Evolutionary conservation across 2,329 filamentous ascomycete genomes (phyloP).

Genomic region (Plectosphaerella cucumerina): DNA sequence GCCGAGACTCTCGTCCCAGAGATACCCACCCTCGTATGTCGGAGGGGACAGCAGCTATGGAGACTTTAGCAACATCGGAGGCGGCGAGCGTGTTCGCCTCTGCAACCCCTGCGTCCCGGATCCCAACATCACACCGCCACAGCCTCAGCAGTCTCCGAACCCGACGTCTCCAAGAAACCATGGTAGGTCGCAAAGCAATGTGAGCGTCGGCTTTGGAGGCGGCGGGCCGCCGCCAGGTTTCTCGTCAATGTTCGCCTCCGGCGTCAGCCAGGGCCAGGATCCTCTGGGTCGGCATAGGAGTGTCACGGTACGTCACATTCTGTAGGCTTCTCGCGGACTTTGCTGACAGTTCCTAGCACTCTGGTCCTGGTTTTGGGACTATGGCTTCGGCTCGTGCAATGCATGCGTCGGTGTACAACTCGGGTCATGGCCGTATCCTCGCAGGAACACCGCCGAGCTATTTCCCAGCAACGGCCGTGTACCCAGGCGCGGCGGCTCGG

Average conservation of each 20-base stretch:
- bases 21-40: slow-evolving; percentile 30
- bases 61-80: slow-evolving; percentile 41
- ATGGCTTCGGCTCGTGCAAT: slow-evolving; percentile 20
- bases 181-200: slow-evolving; percentile 41
- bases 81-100: slow-evolving; percentile 54
- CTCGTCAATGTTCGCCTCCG: slow-evolving; percentile 30
- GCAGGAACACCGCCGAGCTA: slow-evolving; percentile 32
- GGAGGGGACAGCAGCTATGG: slow-evolving; percentile 35
- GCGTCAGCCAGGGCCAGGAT: slow-evolving; percentile 27
- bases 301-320: slow-evolving; percentile 5
- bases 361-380: slow-evolving; percentile 14
- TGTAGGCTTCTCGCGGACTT: neutral
- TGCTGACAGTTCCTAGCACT: slow-evolving; percentile 15
- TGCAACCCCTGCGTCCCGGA: slow-evolving; percentile 62
- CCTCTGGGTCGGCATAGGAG: slow-evolving; percentile 20
- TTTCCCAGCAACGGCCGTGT: slow-evolving; percentile 20
- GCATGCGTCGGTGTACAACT: slow-evolving; percentile 16
- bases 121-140: slow-evolving; percentile 54
- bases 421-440: slow-evolving; percentile 34
- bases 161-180: slow-evolving; percentile 32
- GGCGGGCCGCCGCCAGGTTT: slow-evolving; percentile 23
- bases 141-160: slow-evolving; percentile 30
- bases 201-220: slow-evolving; percentile 25
- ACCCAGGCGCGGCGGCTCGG: slow-evolving; percentile 10
- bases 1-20: slow-evolving; percentile 26